Base-by-base conservation (phyloP, 768 basidiomycete species). In the Melanogaster broomeanus region DNA sequence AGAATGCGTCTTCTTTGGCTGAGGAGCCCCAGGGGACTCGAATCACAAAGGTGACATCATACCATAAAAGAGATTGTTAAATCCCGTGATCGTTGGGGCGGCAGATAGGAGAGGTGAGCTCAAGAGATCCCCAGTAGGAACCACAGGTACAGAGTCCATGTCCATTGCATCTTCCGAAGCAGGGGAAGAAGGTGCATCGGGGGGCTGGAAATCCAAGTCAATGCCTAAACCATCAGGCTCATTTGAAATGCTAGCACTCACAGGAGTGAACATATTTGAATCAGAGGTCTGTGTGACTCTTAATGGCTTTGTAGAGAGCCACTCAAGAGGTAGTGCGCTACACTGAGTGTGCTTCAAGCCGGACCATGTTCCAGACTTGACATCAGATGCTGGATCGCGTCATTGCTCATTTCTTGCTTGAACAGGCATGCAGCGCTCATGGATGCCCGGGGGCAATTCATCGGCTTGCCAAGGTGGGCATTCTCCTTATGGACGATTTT, bases 131-230 rank as follows among this genome's bases (percentile, higher is more conserved):
- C 66, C 51, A 50, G 56, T 53, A 41, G n/a, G n/a, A n/a, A 68
- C 64, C 52, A 73, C 77, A 18, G 80, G 80, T 45, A 61, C 63
- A 16, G 79, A 77, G 63, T 93, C 90, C 31, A 92, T 78, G 57
- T 93, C 90, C 90, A 92, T 93, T 27, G 84, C 85, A 67, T 89
- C 78, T 58, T 83, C 80, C 39, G 71, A 72, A 25, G 78, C 75
- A 22, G 74, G 63, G 45, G 80, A 78, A 15, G 75, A 66, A 9
- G 72, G 69, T 39, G 69, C 64, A 53, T 70, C 69, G 16, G 40
- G 15, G 15, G 72, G 70, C 73, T 76, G 50, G 44, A 44, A 28
- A 33, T 28, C 25, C 27, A 7, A 31, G 27, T 67, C 11, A 71
- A 63, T 39, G n/a, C 19, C 27, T 30, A 37, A 33, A 39, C 25